Base-by-base conservation (phyloP, 2,329 filamentous ascomycete genomes). In the Helotiales sp. region DNA sequence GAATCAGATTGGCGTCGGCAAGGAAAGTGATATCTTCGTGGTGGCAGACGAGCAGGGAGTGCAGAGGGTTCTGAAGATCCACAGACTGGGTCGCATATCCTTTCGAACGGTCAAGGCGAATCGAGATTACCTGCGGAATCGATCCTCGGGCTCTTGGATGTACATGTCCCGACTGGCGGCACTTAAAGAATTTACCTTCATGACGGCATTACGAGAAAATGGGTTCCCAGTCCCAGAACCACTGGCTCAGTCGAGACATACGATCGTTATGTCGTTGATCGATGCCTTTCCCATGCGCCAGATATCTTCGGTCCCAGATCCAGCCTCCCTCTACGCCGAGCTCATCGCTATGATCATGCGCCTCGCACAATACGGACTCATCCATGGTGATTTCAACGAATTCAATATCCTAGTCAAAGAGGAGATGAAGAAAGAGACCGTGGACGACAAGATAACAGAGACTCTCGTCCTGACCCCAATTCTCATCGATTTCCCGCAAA, bases 361-460 rank as follows among this genome's bases (percentile, higher is more conserved):
- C 30, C 84, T 99, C 47, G 95, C 96, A 6, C 88, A 88, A 69
- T 89, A 94, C 73, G 96, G 96, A 6, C 83, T 99, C 57, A 99
- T 99, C 69, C 96, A 99, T 77, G 96, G 96, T 69, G 96, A 99
- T 78, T 99, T 96, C 83, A 99, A 99, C 82, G 96, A 99, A 79
- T 99, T 99, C 85, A 99, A 99, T 79, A 95, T 99, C 71, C 83
- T 99, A 37, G 89, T 99, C 78, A 93, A 96, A 77, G 95, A 98
- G 78, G 87, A 84, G 57, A 77, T 77, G 37, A 71, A 76, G 37
- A 74, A 78, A 22, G 70, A 74, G 10, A 65, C 76, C 11, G 74
- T 75, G 17, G 80, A 80, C 24, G 79, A 80, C 6, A 79, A 83
- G 6, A 77, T 83, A 73, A 70, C 78, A 49, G 80, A 83, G 58